These are phyloP conservation scores for Reticulascus tulasneorum DNA, from an alignment of 2,329 filamentous ascomycete species.

Conservation along the genomic window DNA sequence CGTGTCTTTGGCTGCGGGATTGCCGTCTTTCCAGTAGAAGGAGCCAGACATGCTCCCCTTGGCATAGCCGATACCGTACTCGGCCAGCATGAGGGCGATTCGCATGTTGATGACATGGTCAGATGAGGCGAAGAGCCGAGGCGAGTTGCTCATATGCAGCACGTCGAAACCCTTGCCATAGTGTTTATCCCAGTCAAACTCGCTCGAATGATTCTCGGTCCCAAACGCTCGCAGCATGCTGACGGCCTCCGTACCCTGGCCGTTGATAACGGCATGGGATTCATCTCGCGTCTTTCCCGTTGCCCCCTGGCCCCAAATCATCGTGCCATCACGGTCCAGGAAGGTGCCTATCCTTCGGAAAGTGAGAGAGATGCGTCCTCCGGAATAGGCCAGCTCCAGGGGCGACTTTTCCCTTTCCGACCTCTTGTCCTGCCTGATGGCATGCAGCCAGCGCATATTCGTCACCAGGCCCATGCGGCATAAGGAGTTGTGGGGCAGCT, in stretches of 20 bases:
- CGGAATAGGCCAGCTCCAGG: conserved; percentile 67
- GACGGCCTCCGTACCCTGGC: conserved; percentile 61
- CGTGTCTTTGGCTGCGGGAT: conserved; percentile 2
- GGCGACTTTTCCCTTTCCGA: conserved; percentile 59
- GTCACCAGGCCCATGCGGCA: conserved; percentile 77
- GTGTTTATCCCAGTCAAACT: conserved; percentile 68
- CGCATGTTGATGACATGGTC: conserved; percentile 46
- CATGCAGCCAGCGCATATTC: conserved; percentile 85
- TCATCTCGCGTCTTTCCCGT: conserved; percentile 58
- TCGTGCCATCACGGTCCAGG: conserved; percentile 56
- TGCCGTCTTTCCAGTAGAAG: conserved; percentile 21
- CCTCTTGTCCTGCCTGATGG: conserved; percentile 86
- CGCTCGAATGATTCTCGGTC: conserved; percentile 70
- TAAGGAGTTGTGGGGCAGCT: conserved; percentile 83
- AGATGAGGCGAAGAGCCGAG: conserved; percentile 46
- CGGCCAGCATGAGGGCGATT: conserved; percentile 46
- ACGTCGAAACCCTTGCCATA: conserved; percentile 88
- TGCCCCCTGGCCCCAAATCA: conserved; percentile 92
- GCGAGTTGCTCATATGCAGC: conserved; percentile 56
- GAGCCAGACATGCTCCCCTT: conserved; percentile 36
- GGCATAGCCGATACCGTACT: conserved; percentile 42
- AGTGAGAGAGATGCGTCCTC: conserved; percentile 84
- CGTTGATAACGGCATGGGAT: conserved; percentile 65
- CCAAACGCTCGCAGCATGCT: conserved; percentile 76
- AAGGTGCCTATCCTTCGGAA: conserved; percentile 90